A percentile compares a stretch with the other conserved stretches of the same genome.
Conservation (phyloP, 768 basidiomycete genomes). For the Suillus tomentosus region DNA sequence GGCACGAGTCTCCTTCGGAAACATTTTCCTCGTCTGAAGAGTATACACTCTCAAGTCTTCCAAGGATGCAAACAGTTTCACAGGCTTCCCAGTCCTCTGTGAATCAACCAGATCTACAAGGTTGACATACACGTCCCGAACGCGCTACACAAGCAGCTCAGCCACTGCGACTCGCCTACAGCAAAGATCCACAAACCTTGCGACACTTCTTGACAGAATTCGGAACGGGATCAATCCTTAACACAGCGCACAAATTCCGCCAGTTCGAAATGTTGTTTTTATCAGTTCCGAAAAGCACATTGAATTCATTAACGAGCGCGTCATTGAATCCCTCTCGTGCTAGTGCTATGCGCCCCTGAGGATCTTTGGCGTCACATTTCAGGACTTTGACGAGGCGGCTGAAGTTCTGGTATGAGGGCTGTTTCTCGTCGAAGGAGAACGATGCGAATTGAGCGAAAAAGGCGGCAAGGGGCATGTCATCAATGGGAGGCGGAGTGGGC, state of each 20-base stretch:
- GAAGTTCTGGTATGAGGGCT: constrained; percentile 5
- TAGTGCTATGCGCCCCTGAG: neutral
- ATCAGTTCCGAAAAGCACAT: constrained; percentile 13
- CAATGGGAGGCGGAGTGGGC: neutral
- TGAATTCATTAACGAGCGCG: constrained; percentile 15
- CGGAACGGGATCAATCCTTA: constrained; percentile 9
- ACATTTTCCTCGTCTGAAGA: constrained; percentile 17
- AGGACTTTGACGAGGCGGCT: neutral
- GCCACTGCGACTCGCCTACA: neutral
- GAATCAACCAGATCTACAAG: constrained; percentile 34
- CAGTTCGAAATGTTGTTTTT: constrained; percentile 9
- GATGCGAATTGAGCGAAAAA: constrained; percentile 8
- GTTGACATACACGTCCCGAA: constrained; percentile 31
- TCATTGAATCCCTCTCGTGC: constrained; percentile 5
- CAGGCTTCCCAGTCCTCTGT: constrained; percentile 14
- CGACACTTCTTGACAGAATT: neutral
- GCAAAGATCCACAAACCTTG: neutral
- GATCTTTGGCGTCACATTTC: neutral
- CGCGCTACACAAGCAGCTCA: neutral
- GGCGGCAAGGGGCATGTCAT: constrained; percentile 4
- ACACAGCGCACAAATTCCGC: constrained; percentile 10
- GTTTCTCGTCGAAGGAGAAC: constrained; percentile 1
- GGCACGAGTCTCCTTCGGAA: constrained; percentile 30
- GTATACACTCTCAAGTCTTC: constrained; percentile 28
- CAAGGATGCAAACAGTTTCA: constrained; percentile 25